phyloP scores from a whole-genome alignment of 1,284 basidiomycete species.

The Fistulina hepatica region DNA sequence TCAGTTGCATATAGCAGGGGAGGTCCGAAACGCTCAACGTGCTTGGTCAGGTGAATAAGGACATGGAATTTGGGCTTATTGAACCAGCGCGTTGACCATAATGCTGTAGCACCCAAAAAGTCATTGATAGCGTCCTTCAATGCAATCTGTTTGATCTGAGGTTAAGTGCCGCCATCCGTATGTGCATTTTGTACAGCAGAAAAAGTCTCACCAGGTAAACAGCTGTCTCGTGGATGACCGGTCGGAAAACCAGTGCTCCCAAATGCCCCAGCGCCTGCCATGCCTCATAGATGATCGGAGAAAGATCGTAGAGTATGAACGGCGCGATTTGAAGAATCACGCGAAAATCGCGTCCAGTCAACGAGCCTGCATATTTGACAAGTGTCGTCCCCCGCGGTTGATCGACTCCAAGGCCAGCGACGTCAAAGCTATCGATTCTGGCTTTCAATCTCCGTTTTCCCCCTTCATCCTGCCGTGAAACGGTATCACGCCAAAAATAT shows the following conservation, averaged over 20 bases:
- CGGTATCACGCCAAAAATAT: slow-evolving; percentile 27
- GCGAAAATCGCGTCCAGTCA: slow-evolving; percentile 24
- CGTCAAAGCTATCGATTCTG: slow-evolving; percentile 17
- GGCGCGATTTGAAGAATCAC: slow-evolving; percentile 21
- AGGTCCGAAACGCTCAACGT: slow-evolving; percentile 5
- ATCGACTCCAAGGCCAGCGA: slow-evolving; percentile 17
- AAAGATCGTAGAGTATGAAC: slow-evolving; percentile 19
- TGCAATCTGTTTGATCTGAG: not conserved
- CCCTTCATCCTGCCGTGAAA: slow-evolving; percentile 13
- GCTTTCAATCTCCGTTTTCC: slow-evolving; percentile 15
- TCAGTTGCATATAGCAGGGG: slow-evolving; percentile 4
- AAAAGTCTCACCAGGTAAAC: not conserved
- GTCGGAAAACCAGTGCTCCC: not conserved
- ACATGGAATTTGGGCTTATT: slow-evolving; percentile 10
- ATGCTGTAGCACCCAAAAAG: slow-evolving; percentile 3
- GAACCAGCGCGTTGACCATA: slow-evolving; percentile 7
- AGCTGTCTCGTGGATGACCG: not conserved
- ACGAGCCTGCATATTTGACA: slow-evolving; percentile 21
- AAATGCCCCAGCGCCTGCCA: slow-evolving; percentile 20
- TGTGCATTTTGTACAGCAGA: not conserved
- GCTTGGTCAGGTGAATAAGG: slow-evolving; percentile 1
- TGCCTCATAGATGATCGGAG: slow-evolving; percentile 9
- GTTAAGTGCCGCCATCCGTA: not conserved
- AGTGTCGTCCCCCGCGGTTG: slow-evolving; percentile 16
- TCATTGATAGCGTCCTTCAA: slow-evolving; percentile 3